A percentile compares a stretch with the other conserved stretches of the same genome.
Conservation (phyloP, 176 grass and related monocot genomes). For the Metroxylon sagu region DNA sequence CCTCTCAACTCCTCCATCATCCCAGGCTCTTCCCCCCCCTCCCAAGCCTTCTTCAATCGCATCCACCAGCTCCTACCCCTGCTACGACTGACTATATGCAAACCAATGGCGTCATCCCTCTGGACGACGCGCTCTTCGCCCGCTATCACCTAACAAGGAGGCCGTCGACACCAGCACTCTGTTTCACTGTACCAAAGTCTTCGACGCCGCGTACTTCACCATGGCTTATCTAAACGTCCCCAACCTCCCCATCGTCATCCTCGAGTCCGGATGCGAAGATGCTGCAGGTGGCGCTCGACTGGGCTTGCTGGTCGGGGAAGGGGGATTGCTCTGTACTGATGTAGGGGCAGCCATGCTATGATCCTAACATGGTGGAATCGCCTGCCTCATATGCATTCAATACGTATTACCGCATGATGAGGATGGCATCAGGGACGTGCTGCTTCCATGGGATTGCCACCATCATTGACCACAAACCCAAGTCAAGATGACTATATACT, state of each 20-base stretch:
- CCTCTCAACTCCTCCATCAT: conserved; percentile 90
- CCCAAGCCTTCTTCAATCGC: conserved; percentile 98
- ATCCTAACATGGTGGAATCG: conserved; percentile 58
- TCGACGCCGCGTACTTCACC: conserved; percentile 88
- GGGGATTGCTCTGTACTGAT: conserved; percentile 74
- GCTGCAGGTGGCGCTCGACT: conserved; percentile 93
- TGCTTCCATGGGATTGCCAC: conserved; percentile 80
- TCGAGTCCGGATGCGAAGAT: conserved; percentile 75
- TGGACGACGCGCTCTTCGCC: conserved; percentile 93
- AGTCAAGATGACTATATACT: no score
- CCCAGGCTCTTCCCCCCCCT: conserved; percentile 89
- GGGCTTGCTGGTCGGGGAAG: conserved; percentile 84
- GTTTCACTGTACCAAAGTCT: conserved; percentile 94
- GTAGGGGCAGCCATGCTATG: conserved; percentile 76
- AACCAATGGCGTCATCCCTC: conserved; percentile 86
- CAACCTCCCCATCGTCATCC: conserved; percentile 71
- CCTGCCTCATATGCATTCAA: conserved; percentile 87
- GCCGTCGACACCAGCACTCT: conserved; percentile 92
- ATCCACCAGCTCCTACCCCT: conserved; percentile 70
- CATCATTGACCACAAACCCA: conserved; percentile 72
- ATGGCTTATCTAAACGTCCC: conserved; percentile 93
- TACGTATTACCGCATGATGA: conserved; percentile 74
- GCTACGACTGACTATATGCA: conserved; percentile 98
- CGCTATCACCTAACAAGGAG: conserved; percentile 88
- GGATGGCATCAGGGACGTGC: conserved; percentile 68